A percentile compares a stretch with the other conserved stretches of the same genome.
Evolutionary conservation across 2,329 filamentous ascomycete species (phyloP).

Genomic region (Fusarium pilosicola): DNA sequence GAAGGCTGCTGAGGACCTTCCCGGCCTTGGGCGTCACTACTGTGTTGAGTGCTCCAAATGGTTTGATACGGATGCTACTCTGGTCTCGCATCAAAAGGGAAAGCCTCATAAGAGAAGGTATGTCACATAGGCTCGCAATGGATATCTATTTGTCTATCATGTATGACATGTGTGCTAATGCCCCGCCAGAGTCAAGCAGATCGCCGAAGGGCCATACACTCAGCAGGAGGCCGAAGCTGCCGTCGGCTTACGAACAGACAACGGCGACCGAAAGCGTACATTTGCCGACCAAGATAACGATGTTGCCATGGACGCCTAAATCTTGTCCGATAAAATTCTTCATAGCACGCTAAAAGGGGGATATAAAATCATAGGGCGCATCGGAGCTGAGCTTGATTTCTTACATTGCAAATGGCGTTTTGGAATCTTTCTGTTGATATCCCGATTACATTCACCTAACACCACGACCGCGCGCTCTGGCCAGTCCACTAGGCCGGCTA

Average conservation of each 20-base stretch:
- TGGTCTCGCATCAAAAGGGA: conserved; percentile 80
- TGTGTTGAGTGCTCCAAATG: conserved; percentile 95
- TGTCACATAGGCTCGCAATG: conserved; percentile 8
- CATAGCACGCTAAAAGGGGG: background rate
- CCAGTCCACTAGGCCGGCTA: conserved; percentile 58
- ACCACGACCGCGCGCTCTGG: conserved; percentile 58
- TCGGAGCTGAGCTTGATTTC: conserved; percentile 18
- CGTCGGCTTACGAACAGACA: conserved; percentile 76
- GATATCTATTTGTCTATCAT: conserved; percentile 3
- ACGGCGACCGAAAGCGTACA: conserved; percentile 50
- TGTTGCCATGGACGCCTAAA: conserved; percentile 50
- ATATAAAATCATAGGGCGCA: conserved; percentile 2
- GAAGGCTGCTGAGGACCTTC: conserved; percentile 86
- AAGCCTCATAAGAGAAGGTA: conserved; percentile 93
- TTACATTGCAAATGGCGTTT: conserved; percentile 29
- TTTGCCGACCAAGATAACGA: conserved; percentile 39
- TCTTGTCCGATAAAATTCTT: conserved; percentile 6
- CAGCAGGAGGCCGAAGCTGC: conserved; percentile 88
- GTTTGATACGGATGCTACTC: conserved; percentile 86
- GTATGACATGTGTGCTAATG: conserved; percentile 32
- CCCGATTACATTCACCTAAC: conserved; percentile 50
- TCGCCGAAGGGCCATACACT: conserved; percentile 86
- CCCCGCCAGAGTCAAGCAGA: conserved; percentile 74
- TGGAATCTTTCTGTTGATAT: conserved; percentile 15
- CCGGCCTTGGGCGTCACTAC: conserved; percentile 85